Percentiles rank a stretch among this genome's conserved stretches.
Evolutionary conservation across 2,329 filamentous ascomycete species (phyloP).

Genomic region (Biscogniauxia marginata): DNA sequence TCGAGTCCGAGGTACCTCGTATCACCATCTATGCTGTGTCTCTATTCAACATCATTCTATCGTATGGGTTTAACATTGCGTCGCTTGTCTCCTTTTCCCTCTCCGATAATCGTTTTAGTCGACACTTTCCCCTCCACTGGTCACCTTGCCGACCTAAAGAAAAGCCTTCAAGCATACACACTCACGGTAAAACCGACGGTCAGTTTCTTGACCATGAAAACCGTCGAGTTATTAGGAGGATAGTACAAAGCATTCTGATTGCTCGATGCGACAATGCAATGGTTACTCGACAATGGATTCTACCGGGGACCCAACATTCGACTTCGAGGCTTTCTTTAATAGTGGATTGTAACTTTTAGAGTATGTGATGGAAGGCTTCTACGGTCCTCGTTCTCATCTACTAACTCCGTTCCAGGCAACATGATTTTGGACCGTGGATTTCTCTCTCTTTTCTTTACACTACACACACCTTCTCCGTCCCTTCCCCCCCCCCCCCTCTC

Average conservation of each 20-base stretch:
- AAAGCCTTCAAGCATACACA: not conserved
- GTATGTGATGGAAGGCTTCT: not conserved
- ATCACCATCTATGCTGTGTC: not conserved
- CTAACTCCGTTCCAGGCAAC: not conserved
- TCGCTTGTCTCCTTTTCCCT: not conserved
- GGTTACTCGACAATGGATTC: not conserved
- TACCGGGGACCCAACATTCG: no score
- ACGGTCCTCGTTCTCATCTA: not conserved
- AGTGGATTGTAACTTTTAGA: not conserved
- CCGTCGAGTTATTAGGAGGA: no score
- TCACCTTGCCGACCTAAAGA: not conserved
- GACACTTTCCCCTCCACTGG: not conserved
- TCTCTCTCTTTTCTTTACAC: not conserved
- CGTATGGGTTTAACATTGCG: no score
- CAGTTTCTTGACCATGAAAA: not conserved
- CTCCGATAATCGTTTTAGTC: not conserved
- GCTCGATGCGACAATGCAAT: no score
- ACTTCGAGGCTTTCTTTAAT: not conserved
- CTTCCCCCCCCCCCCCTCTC: no score
- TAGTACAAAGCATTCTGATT: no score
- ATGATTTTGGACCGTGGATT: not conserved
- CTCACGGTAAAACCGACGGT: not conserved
- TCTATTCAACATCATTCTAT: not conserved
- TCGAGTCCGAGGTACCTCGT: not conserved
- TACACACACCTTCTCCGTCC: no score